These are phyloP conservation scores for Chrysosporium keratinophilum DNA, from an alignment of 2,329 filamentous ascomycete species.

Conservation along the genomic window DNA sequence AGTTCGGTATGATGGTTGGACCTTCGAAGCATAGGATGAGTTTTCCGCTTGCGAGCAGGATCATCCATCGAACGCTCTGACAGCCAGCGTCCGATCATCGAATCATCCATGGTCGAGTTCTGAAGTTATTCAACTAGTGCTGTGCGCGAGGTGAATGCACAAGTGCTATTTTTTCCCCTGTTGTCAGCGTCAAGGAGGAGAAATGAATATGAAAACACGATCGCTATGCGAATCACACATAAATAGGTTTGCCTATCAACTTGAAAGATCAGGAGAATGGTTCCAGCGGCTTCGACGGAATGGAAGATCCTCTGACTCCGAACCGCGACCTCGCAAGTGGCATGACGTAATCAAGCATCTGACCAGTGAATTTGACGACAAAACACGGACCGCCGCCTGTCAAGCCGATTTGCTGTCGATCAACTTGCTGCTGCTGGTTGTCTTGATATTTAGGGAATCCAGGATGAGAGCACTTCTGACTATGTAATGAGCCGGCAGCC, in stretches of 20 bases:
- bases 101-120: constrained; percentile 8
- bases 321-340: no score
- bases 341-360: constrained; percentile 4
- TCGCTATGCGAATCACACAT: background rate
- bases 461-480: no score
- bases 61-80: constrained; percentile 11
- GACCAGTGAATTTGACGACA: constrained; percentile 10
- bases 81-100: constrained; percentile 11
- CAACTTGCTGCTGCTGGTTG: background rate
- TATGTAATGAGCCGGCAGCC: no score
- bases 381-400: background rate
- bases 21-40: constrained; percentile 12
- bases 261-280: no score
- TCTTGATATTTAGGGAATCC: no score
- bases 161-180: background rate
- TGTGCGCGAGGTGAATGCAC: background rate
- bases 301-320: no score
- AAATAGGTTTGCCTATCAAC: no score
- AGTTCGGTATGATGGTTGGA: constrained; percentile 14
- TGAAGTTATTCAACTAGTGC: no score
- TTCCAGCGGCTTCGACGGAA: no score
- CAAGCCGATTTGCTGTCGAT: background rate
- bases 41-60: constrained; percentile 5
- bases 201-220: no score
- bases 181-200: no score